Base-by-base conservation (phyloP, 108 stramenopile genomes). In the Cyclotella distinguenda region DNA sequence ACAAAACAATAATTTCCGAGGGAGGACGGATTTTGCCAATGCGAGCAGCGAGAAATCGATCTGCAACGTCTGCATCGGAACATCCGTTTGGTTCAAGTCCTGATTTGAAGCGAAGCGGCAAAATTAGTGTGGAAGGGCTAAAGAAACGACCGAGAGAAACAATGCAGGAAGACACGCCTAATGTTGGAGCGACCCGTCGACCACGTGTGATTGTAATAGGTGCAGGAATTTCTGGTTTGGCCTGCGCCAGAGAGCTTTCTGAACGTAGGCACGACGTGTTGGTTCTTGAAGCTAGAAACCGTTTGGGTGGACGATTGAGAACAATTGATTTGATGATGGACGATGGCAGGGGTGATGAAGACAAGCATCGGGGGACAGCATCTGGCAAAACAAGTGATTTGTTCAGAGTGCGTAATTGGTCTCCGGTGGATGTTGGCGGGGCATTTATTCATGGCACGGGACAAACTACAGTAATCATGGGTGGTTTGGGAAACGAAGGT, bases 391-490 rank as follows among this genome's bases (percentile, higher is more conserved):
- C 2, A 2, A 55, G n/a, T 21, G 53, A 72, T 16, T 43, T 77
- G 19, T 61, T 31, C 45, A 34, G 38, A 11, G 67, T 77, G 1
- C 21, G 54, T 25, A 72, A 55, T 28, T 73, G 76, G 54, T 54
- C 52, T 36, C 62, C 68, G 44, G 77, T 86, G 0, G 91, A 91
- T 69, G 54, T 90, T 40, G 93, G 91, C 43, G 96, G 91, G 7
- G 86, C 84, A 0, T 86, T 93, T 35, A 89, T 96, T 40, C 95
- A 96, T 70, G 95, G 95, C n/a, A 91, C 91, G 43, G 86, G 88
- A 4, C 52, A 79, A 32, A n/a, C 18, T 16, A 75, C 67, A 19
- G 36, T 36, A 56, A 35, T 43, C 31, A 30, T 46, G 7, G 26
- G 13, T 0, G 10, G 42, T 32, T 15, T 33, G 1, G 6, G 21